A percentile compares a stretch with the other conserved stretches of the same genome.
Conservation (phyloP, 768 basidiomycete genomes). For the Gloeopeniophorella convolvens region DNA sequence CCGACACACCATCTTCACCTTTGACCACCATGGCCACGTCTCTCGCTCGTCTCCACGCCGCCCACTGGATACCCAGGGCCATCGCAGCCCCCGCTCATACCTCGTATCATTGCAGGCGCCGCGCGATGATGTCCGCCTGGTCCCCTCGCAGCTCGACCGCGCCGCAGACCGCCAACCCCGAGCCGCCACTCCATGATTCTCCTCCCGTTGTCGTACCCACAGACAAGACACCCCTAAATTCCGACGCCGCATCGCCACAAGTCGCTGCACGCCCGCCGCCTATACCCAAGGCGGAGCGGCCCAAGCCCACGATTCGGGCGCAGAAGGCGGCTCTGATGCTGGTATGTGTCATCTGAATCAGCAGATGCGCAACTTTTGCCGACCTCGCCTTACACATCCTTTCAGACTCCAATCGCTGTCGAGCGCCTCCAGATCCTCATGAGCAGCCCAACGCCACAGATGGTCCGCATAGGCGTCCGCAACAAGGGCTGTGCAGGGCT, state of each 20-base stretch:
- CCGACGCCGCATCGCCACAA: constrained; percentile 64
- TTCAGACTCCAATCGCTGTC: constrained; percentile 76
- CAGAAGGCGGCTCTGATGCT: constrained; percentile 74
- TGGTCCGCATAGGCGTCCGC: constrained; percentile 91
- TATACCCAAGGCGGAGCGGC: constrained; percentile 54
- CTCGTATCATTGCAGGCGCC: constrained; percentile 36
- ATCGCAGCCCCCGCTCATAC: constrained; percentile 14
- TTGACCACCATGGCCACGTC: constrained; percentile 16
- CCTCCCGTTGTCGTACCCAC: constrained; percentile 49
- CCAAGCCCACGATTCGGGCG: constrained; percentile 58
- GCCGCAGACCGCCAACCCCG: constrained; percentile 18
- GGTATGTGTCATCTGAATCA: too few species aligned
- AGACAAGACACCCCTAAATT: constrained; percentile 36
- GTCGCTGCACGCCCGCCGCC: constrained; percentile 67
- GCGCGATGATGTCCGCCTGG: constrained; percentile 65
- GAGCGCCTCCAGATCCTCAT: constrained; percentile 64
- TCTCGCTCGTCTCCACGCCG: constrained; percentile 10
- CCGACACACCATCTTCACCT: background rate
- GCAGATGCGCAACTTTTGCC: too few species aligned
- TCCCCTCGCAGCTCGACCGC: constrained; percentile 33
- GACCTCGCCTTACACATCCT: too few species aligned
- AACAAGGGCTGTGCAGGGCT: constrained; percentile 97
- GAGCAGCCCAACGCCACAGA: constrained; percentile 78
- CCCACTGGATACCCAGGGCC: constrained; percentile 9
- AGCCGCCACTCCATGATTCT: constrained; percentile 33